phyloP scores from a whole-genome alignment of 2,329 filamentous ascomycete species.

The Aspergillus ochraceoroseus region DNA sequence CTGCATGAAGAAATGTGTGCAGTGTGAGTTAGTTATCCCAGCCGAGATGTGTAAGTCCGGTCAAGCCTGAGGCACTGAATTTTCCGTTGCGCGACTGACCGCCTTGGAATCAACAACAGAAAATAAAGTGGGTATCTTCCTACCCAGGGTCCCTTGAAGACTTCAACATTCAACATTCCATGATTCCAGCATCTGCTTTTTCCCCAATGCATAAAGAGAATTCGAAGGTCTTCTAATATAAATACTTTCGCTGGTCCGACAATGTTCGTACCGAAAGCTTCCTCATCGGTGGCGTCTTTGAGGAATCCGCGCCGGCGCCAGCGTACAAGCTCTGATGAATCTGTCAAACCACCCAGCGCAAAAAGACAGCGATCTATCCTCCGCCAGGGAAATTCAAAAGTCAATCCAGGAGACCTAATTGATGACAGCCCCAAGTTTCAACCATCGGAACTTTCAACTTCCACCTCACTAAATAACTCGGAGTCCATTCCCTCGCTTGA shows the following conservation, averaged over 20 bases:
- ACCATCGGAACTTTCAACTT: slow-evolving; percentile 16
- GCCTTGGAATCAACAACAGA: slow-evolving; percentile 8
- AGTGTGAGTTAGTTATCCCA: too few species aligned
- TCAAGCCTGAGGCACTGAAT: background rate
- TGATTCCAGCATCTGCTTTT: too few species aligned
- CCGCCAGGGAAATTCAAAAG: slow-evolving; percentile 34
- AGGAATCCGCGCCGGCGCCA: slow-evolving; percentile 40
- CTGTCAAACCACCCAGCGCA: slow-evolving; percentile 42
- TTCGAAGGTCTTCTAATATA: too few species aligned
- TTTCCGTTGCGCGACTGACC: slow-evolving; percentile 7
- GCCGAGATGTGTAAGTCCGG: too few species aligned
- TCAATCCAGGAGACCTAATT: slow-evolving; percentile 20
- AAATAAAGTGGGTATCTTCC: background rate
- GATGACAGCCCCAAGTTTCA: slow-evolving; percentile 21
- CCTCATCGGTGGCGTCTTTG: slow-evolving; percentile 26
- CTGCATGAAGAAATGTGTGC: too few species aligned
- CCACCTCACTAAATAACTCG: slow-evolving; percentile 14
- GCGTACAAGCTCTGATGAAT: slow-evolving; percentile 44
- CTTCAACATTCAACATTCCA: too few species aligned
- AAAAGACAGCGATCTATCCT: slow-evolving; percentile 47
- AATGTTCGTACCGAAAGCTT: slow-evolving; percentile 40
- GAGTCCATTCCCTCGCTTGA: slow-evolving; percentile 18
- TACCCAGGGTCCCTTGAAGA: too few species aligned
- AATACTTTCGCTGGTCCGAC: slow-evolving; percentile 9
- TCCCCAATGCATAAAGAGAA: too few species aligned